Evolutionary conservation across 2,329 filamentous ascomycete genomes (phyloP).

Genomic region (Purpureocillium lavendulum): DNA sequence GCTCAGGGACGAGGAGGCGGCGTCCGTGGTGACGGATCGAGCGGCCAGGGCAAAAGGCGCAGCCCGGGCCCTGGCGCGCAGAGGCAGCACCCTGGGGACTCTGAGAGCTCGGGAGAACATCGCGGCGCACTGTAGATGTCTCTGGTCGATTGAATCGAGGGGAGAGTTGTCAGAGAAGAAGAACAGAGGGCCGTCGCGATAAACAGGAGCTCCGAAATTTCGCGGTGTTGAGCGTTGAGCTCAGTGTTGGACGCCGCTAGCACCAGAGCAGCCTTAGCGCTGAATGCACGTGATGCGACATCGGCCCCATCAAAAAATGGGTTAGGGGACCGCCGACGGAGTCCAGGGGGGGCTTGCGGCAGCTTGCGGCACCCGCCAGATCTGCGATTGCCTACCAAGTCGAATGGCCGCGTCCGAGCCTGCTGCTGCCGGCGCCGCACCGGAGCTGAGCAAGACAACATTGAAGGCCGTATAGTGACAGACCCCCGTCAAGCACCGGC

Average conservation of each 20-base stretch:
- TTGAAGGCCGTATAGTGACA: too few species aligned
- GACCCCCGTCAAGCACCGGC: too few species aligned
- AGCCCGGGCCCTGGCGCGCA: conserved; percentile 40
- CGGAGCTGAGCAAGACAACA: too few species aligned
- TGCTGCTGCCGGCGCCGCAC: too few species aligned
- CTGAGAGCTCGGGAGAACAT: conserved; percentile 69
- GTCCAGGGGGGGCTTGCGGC: too few species aligned
- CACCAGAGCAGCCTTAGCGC: conserved; percentile 14
- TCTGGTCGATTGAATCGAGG: conserved; percentile 20
- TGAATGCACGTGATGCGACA: conserved; percentile 14
- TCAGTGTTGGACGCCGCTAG: conserved; percentile 30
- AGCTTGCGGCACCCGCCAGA: not conserved
- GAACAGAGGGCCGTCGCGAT: conserved; percentile 20
- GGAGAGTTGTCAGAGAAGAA: conserved; percentile 15
- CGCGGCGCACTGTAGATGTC: conserved; percentile 22
- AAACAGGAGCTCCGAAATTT: conserved; percentile 33
- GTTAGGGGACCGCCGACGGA: too few species aligned
- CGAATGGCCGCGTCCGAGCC: too few species aligned
- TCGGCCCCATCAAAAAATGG: not conserved
- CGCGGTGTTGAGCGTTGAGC: conserved; percentile 34
- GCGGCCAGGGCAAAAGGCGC: conserved; percentile 38
- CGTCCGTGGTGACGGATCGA: conserved; percentile 88
- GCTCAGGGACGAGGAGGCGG: conserved; percentile 83
- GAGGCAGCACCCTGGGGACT: conserved; percentile 49
- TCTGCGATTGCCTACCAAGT: too few species aligned